Evolutionary conservation across 2,329 filamentous ascomycete species (phyloP), one percentile per base, ranked within the genome.

Genomic region (Claviceps sp.): DNA sequence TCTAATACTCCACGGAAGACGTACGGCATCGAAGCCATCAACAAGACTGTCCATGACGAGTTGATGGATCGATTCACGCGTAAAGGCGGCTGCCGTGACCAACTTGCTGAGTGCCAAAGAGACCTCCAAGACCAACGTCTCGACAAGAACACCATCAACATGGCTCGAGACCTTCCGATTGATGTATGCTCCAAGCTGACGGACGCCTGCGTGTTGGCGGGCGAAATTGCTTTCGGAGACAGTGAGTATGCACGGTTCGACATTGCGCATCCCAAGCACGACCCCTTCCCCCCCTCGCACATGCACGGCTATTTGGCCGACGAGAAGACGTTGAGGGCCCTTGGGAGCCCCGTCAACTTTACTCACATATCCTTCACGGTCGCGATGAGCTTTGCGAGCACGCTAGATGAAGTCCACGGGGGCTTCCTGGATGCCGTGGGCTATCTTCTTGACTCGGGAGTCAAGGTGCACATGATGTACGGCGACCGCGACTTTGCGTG

Each of bases 381-480:
- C 2, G 59, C 64, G 16, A 70, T 66, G 0, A 74, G 72, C 50
- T 84, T 86, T 65, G 81, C 77, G 55, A 74, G 79, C 53, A 84
- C 81, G 57, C 73, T 75, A 14, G 78, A 80, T 60, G 74, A 81
- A 57, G 67, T 82, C n/a, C 66, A 73, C 70, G 44, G 75, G 72
- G 16, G 61, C 63, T 55, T 70, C 72, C 52, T 74, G 70, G 30
- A 66, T 57, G 71, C 78, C 52, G 70, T 86, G 2, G 80, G 80
- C 48, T 69, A 74, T 34, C 74, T 86, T 30, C 70, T 87, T 48
- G 72, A 78, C 41, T 72, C 69, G 0, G 82, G 81, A 30, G 76
- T 88, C 45, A 81, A 80, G 39, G 80, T 93, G 10, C 82, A 84
- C 10, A 69, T 91, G 56, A 76, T 89, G 58, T 87, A 90, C 64